These are phyloP conservation scores for Actinomortierella ambigua DNA, from an alignment of 371 early-diverging fungal species.

Conservation along the genomic window DNA sequence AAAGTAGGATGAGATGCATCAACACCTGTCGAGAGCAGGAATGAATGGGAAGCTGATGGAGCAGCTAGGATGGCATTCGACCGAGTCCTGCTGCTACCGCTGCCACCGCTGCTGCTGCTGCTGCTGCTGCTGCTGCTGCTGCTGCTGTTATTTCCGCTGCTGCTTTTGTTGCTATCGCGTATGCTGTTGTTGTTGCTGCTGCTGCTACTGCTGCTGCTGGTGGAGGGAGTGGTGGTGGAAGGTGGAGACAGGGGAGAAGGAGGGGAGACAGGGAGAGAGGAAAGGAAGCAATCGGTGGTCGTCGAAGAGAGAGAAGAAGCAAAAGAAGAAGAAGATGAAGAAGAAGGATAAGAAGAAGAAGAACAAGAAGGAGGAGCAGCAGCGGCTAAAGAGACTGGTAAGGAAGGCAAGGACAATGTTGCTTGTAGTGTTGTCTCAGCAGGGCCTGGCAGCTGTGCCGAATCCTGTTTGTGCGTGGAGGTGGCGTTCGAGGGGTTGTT, in stretches of 20 bases:
- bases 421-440: no score
- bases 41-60: neutral
- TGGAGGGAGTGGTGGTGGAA: slow-evolving; percentile 8
- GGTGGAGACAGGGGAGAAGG: neutral
- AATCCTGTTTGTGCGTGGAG: no score
- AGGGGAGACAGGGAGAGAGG: neutral
- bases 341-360: neutral
- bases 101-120: neutral
- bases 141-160: neutral
- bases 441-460: no score
- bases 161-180: neutral
- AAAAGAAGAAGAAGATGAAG: neutral
- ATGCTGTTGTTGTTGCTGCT: neutral
- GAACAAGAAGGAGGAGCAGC: neutral
- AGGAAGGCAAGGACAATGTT: no score
- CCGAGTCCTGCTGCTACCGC: neutral
- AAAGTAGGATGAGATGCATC: no score
- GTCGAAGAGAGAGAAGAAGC: neutral
- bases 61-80: neutral
- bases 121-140: slow-evolving; percentile 1
- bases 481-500: no score
- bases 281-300: neutral
- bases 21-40: no score
- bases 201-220: neutral
- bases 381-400: neutral